Conservation (phyloP, 78 protist species). For the Cavenderia fasciculata region DNA sequence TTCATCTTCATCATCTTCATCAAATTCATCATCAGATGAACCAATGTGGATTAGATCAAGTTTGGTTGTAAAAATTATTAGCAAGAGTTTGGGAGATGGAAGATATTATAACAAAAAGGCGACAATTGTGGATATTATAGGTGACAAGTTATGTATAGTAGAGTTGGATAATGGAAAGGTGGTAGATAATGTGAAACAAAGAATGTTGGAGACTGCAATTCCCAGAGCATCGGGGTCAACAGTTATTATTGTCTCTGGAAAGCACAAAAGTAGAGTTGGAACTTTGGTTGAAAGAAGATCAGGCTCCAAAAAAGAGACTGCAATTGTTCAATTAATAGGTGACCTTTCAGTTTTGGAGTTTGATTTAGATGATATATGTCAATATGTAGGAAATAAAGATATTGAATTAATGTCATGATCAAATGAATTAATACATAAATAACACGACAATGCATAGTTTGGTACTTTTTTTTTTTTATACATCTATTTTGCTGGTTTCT, state of each 20-base stretch:
- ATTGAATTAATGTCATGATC: neutral
- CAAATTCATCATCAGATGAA: neutral
- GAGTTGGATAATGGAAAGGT: conserved; percentile 44
- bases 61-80: conserved; percentile 69
- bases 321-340: conserved; percentile 26
- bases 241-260: conserved; percentile 28
- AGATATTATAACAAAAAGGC: conserved; percentile 71
- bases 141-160: conserved; percentile 42
- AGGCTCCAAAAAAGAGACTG: conserved; percentile 5
- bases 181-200: conserved; percentile 54
- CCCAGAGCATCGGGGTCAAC: conserved; percentile 39
- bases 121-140: conserved; percentile 34
- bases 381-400: conserved; percentile 37
- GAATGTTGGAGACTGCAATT: conserved; percentile 65
- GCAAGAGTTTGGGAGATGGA: conserved; percentile 58
- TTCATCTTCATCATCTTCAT: neutral
- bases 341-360: conserved; percentile 32
- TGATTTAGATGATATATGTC: conserved; percentile 73
- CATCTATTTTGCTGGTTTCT: neutral
- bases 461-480: neutral
- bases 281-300: conserved; percentile 30
- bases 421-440: too few relatives aligned
- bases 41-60: conserved; percentile 53
- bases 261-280: conserved; percentile 29
- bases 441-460: neutral